phyloP scores from a whole-genome alignment of 768 basidiomycete species.

The Heimioporus sp. region DNA sequence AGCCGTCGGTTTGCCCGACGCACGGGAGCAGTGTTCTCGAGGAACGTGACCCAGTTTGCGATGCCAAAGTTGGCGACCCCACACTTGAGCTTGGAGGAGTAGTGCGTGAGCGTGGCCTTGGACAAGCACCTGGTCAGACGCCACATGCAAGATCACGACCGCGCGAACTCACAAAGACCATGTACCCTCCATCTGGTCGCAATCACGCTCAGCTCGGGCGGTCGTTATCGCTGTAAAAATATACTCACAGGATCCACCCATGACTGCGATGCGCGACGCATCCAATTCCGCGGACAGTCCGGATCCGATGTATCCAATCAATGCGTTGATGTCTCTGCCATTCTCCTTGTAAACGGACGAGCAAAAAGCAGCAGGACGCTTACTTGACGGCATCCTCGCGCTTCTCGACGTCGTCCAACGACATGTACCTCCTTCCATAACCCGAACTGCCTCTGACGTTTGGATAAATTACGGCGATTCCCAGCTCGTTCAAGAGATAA shows the following conservation, averaged over 20 bases:
- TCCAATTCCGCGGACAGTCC: slow-evolving; percentile 34
- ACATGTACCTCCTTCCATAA: slow-evolving; percentile 40
- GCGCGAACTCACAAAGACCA: slow-evolving; percentile 35
- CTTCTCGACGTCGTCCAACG: slow-evolving; percentile 40
- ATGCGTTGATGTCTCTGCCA: slow-evolving; percentile 36
- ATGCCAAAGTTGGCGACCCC: slow-evolving; percentile 43
- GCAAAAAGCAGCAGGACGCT: background rate
- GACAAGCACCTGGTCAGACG: background rate
- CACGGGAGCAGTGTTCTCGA: slow-evolving; percentile 39
- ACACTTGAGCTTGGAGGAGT: slow-evolving; percentile 39
- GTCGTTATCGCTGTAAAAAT: background rate
- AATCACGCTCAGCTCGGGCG: background rate
- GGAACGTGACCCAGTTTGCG: slow-evolving; percentile 39
- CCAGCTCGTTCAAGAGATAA: slow-evolving; percentile 42
- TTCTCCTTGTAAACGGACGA: background rate
- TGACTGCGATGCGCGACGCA: slow-evolving; percentile 38
- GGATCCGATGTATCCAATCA: slow-evolving; percentile 35
- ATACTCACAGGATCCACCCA: slow-evolving; percentile 39
- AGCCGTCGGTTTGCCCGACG: slow-evolving; percentile 35
- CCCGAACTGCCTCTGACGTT: slow-evolving; percentile 43
- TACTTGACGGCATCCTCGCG: slow-evolving; percentile 44
- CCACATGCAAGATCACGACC: background rate
- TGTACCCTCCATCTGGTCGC: slow-evolving; percentile 37
- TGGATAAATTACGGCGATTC: slow-evolving; percentile 40
- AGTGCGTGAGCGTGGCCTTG: slow-evolving; percentile 41